A percentile compares a stretch with the other conserved stretches of the same genome.
These are phyloP conservation scores for Oryza longistaminata DNA, from an alignment of 176 grass and related monocot genomes.

Conservation along the genomic window DNA sequence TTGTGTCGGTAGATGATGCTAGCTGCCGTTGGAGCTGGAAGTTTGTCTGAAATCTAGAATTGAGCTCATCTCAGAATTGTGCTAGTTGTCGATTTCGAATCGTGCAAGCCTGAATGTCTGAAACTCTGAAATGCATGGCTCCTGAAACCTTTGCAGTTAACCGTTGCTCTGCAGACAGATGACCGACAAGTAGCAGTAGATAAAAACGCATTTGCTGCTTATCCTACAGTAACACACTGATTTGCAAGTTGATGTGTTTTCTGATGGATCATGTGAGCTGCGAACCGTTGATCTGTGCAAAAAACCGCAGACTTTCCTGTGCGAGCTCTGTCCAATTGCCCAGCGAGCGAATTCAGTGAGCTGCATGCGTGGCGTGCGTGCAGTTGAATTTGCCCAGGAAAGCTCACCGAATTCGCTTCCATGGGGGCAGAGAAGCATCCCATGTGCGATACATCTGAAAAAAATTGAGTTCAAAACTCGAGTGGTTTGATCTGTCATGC, in stretches of 20 bases:
- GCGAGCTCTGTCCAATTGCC: neutral
- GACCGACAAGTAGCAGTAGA: neutral
- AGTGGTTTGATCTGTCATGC: neutral
- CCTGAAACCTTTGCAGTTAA: neutral
- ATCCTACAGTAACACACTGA: neutral
- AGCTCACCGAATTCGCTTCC: neutral
- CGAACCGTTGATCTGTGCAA: neutral
- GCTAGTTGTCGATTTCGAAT: neutral
- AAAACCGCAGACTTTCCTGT: neutral
- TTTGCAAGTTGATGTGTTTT: neutral
- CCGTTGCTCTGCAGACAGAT: neutral
- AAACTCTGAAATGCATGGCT: neutral
- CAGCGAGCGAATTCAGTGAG: neutral
- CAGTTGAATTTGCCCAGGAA: neutral
- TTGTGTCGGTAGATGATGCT: constrained; percentile 17
- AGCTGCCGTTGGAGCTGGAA: neutral
- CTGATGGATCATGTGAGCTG: neutral
- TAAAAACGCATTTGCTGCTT: neutral
- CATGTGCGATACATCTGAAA: neutral
- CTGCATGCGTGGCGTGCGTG: neutral
- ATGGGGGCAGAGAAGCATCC: neutral
- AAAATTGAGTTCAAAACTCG: neutral
- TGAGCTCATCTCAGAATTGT: neutral
- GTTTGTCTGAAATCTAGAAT: neutral
- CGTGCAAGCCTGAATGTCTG: neutral